phyloP scores from a whole-genome alignment of 345 rosid genomes.

The Salix caprea region DNA sequence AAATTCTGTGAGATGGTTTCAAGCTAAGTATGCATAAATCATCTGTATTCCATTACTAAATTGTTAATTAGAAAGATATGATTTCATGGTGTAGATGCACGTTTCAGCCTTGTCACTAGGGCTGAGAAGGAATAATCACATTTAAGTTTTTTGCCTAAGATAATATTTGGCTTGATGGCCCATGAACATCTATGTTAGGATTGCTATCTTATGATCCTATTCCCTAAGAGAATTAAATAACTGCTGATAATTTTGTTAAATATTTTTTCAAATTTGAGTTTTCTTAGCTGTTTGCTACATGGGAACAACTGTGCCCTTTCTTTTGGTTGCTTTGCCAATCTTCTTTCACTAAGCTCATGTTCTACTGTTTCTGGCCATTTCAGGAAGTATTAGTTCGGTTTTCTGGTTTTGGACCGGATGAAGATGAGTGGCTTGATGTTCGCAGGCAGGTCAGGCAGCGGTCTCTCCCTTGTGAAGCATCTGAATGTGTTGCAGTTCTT shows the following conservation, averaged over 20 bases:
- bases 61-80: not conserved
- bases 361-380: conserved; percentile 24
- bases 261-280: not conserved
- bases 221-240: not conserved
- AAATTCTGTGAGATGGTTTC: not conserved
- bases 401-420: conserved; percentile 92
- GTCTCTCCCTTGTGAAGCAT: conserved; percentile 97
- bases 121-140: not conserved
- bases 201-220: not conserved
- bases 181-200: not conserved
- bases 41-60: not conserved
- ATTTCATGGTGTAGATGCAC: not conserved
- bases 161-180: not conserved
- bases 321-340: not conserved
- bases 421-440: conserved; percentile 95
- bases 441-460: conserved; percentile 80
- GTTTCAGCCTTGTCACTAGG: not conserved
- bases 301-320: not conserved
- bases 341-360: conserved; percentile 7
- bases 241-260: not conserved
- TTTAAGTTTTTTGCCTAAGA: not conserved
- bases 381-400: conserved; percentile 95
- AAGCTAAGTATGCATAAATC: not conserved
- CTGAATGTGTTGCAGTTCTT: conserved; percentile 98
- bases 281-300: not conserved